Evolutionary conservation across 148 eudicot genomes (phyloP).

Genomic region (Polygonum aviculare): DNA sequence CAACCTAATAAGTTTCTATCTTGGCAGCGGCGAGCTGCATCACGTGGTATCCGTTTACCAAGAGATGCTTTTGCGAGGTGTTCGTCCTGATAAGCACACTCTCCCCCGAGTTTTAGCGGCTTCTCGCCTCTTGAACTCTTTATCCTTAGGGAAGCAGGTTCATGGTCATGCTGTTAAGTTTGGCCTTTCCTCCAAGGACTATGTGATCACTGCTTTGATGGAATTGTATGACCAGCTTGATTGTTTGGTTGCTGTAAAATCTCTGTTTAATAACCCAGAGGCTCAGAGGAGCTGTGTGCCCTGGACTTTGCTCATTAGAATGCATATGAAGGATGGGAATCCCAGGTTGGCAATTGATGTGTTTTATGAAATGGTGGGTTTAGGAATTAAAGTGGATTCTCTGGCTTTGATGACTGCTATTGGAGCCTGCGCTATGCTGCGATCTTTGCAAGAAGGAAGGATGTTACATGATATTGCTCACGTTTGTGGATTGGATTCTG

Average conservation of each 20-base stretch:
- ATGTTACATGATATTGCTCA: constrained; percentile 40
- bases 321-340: constrained; percentile 38
- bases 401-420: constrained; percentile 38
- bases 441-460: constrained; percentile 42
- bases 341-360: constrained; percentile 40
- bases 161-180: constrained; percentile 60
- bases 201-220: constrained; percentile 55
- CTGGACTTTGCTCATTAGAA: constrained; percentile 46
- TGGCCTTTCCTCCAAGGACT: constrained; percentile 33
- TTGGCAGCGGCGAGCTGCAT: constrained; percentile 23
- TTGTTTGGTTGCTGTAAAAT: constrained; percentile 31
- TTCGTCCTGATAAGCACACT: constrained; percentile 58
- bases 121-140: constrained; percentile 25
- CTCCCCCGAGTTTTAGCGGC: constrained; percentile 52
- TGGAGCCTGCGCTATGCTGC: constrained; percentile 43
- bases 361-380: constrained; percentile 40
- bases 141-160: constrained; percentile 44
- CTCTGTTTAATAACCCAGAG: constrained; percentile 30
- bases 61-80: constrained; percentile 47
- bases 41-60: constrained; percentile 31
- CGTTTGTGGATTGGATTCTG: constrained; percentile 36
- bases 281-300: constrained; percentile 23
- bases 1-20: constrained; percentile 38
- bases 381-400: constrained; percentile 32
- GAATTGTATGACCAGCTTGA: constrained; percentile 53